Evolutionary conservation across 371 early-diverging fungal species (phyloP).

Genomic region (Racocetra persica): DNA sequence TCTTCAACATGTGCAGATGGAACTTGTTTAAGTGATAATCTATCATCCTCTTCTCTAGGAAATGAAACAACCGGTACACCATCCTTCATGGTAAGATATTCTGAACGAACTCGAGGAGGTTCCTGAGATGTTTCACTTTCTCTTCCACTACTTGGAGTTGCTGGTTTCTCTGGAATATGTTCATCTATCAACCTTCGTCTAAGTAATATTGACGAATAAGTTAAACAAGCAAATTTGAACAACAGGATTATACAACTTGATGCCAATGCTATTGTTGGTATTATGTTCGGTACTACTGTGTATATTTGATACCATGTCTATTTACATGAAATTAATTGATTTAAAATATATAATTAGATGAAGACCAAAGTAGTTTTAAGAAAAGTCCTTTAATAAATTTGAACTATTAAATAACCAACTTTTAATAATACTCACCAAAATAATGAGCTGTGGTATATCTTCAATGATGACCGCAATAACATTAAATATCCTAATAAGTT

Average conservation of each 20-base stretch:
- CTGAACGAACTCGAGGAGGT: no score
- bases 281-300: slow-evolving; percentile 4
- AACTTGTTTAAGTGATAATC: background rate
- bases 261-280: slow-evolving; percentile 14
- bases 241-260: background rate
- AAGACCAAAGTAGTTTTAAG: background rate
- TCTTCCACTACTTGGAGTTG: background rate
- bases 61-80: background rate
- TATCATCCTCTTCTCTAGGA: background rate
- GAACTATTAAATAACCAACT: background rate
- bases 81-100: no score
- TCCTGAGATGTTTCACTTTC: background rate
- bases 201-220: background rate
- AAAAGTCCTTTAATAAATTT: background rate
- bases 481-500: background rate
- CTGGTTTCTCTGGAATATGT: background rate
- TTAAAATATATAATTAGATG: background rate
- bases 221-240: background rate
- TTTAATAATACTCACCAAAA: slow-evolving; percentile 26
- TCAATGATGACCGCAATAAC: slow-evolving; percentile 2
- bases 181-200: background rate
- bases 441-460: slow-evolving; percentile 38
- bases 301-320: background rate
- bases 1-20: background rate
- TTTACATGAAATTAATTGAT: background rate